phyloP scores from a whole-genome alignment of 495 filamentous ascomycete genomes.

The Aspergillus campestris region DNA sequence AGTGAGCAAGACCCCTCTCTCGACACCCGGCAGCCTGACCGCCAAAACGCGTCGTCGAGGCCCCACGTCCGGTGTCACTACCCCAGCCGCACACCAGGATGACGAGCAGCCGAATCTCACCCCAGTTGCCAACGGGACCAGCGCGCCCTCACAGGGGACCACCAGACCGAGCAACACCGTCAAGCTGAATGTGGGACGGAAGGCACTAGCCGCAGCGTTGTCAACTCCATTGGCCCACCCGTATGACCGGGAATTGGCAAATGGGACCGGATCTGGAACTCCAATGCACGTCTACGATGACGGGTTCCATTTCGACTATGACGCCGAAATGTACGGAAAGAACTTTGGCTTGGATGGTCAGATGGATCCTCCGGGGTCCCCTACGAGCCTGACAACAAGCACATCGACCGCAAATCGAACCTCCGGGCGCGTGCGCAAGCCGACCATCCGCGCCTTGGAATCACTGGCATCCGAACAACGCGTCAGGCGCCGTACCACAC shows the following conservation, averaged over 20 bases:
- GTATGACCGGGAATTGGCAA: constrained; percentile 1
- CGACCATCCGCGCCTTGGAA: constrained; percentile 32
- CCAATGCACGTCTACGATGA: constrained; percentile 8
- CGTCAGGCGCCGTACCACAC: constrained; percentile 8
- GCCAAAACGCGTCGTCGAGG: constrained; percentile 10
- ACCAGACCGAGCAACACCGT: constrained; percentile 9
- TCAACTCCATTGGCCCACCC: background rate
- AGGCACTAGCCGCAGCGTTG: constrained; percentile 8
- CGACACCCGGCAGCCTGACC: constrained; percentile 2
- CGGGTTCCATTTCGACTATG: constrained; percentile 12
- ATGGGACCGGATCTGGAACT: constrained; percentile 2
- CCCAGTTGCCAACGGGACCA: background rate
- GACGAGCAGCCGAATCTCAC: no score
- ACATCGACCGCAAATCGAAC: constrained; percentile 16
- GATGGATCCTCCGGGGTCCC: constrained; percentile 15
- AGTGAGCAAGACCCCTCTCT: background rate
- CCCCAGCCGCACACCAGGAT: background rate
- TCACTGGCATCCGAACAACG: constrained; percentile 22
- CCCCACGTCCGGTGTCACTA: constrained; percentile 1
- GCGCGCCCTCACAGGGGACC: background rate
- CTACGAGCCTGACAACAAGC: constrained; percentile 23
- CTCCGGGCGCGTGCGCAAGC: constrained; percentile 31
- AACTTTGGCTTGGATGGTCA: constrained; percentile 21
- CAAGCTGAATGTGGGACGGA: constrained; percentile 12
- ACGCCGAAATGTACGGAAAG: constrained; percentile 16